Base-by-base conservation (phyloP, 352 stramenopile genomes). In the Elongisporangium prolatum region DNA sequence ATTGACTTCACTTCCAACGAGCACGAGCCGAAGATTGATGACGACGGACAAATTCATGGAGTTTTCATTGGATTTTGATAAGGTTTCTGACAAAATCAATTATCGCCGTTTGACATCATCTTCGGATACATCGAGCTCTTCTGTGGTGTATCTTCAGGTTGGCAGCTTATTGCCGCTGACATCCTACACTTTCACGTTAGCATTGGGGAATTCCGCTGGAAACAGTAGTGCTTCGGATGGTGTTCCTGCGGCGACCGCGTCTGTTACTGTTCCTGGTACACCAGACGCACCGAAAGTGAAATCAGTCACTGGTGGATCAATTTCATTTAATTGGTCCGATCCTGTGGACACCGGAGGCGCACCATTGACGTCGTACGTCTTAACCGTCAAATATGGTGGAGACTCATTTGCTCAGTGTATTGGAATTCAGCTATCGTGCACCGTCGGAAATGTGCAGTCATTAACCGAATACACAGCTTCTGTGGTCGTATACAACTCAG, bases 311-410 rank as follows among this genome's bases (percentile, higher is more conserved):
- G 79, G 79, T 6, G 79, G 79, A 2, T 65, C 79, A 0, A 61
- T 86, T 49, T 53, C 49, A 7, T 21, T 89, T 1, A 37, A 16
- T 2, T 89, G 79, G 79, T 49, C 21, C 0, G 71, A 84, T 25
- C 76, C 79, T 0, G 63, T 89, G 0, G 79, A 89, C 28, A 81
- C 68, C 0, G 79, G 79, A 9, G 79, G 79, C 9, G 40, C 72
- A 10, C 67, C 76, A 1, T 56, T 89, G n/a, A 74, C 60, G 13
- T 77, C 66, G 0, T 86, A 83, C 44, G 22, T 25, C 8, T 56
- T 89, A 2, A 54, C 55, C 16, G 68, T 84, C 18, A 65, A 25
- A 7, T 53, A 55, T 5, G 48, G 53, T 2, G 57, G 28, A 2
- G n/a, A 11, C 0, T 57, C 79, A 47, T 61, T 80, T 2, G 64